These are phyloP conservation scores for Sarcodon sp. DNA, from an alignment of 768 basidiomycete species.

Conservation along the genomic window DNA sequence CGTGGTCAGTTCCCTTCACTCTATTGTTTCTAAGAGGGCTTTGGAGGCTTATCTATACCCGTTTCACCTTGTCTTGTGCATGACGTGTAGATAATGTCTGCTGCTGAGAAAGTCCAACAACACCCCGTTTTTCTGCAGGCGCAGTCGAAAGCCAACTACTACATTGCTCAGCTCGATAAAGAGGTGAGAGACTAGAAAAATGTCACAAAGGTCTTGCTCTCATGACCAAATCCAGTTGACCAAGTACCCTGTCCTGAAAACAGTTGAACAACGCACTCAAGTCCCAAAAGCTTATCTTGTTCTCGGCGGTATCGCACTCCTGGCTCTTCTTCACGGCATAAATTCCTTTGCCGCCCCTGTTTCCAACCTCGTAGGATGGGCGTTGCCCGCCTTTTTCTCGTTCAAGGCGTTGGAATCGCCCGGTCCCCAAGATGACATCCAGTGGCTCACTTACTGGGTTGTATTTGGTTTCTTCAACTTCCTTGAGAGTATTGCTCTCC, in stretches of 20 bases:
- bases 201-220: slow-evolving; percentile 9
- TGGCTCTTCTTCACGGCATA: slow-evolving; percentile 68
- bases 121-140: slow-evolving; percentile 82
- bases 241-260: slow-evolving; percentile 79
- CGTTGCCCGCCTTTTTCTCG: slow-evolving; percentile 88
- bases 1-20: not conserved
- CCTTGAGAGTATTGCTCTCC: slow-evolving; percentile 74
- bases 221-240: slow-evolving; percentile 35
- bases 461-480: slow-evolving; percentile 93
- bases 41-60: not conserved
- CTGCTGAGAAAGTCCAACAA: slow-evolving; percentile 72
- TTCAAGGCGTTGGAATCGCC: slow-evolving; percentile 89
- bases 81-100: slow-evolving; percentile 43
- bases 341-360: slow-evolving; percentile 87
- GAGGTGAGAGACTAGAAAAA: slow-evolving; percentile 46
- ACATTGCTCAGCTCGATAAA: slow-evolving; percentile 88
- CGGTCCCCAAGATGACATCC: slow-evolving; percentile 73
- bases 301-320: slow-evolving; percentile 53
- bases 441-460: slow-evolving; percentile 98
- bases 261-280: slow-evolving; percentile 81
- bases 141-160: slow-evolving; percentile 70
- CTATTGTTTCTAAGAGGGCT: not conserved
- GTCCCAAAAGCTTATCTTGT: slow-evolving; percentile 89
- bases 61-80: not conserved
- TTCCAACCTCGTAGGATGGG: slow-evolving; percentile 93